phyloP scores from a whole-genome alignment of 768 basidiomycete genomes.

The Suillus subalutaceus region DNA sequence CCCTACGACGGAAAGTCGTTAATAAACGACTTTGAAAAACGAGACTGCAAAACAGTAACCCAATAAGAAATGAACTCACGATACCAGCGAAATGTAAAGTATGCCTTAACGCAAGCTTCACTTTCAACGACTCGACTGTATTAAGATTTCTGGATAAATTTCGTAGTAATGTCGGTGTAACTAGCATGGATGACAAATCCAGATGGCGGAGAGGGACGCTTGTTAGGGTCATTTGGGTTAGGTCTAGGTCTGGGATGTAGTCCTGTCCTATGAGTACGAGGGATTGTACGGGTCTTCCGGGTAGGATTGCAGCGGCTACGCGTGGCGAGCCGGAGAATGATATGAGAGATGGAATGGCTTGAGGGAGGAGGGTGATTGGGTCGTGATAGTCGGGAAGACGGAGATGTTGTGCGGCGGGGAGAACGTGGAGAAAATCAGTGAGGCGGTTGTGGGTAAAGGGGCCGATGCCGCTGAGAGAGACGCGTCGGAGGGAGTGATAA shows the following conservation, averaged over 20 bases:
- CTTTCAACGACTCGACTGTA: slow-evolving; percentile 51
- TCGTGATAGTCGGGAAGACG: slow-evolving; percentile 49
- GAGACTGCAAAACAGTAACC: slow-evolving; percentile 12
- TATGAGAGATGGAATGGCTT: slow-evolving; percentile 49
- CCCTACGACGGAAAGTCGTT: slow-evolving; percentile 39
- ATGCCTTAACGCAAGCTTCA: slow-evolving; percentile 63
- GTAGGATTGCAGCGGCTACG: slow-evolving; percentile 61
- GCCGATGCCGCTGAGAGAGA: slow-evolving; percentile 45
- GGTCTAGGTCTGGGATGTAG: slow-evolving; percentile 54
- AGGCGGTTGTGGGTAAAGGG: slow-evolving; percentile 42
- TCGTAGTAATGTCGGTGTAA: slow-evolving; percentile 57
- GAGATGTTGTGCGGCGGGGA: slow-evolving; percentile 47
- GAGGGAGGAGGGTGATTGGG: slow-evolving; percentile 42
- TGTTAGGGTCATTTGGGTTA: slow-evolving; percentile 51
- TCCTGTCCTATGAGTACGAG: slow-evolving; percentile 62
- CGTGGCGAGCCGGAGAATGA: slow-evolving; percentile 63
- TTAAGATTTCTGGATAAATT: slow-evolving; percentile 56
- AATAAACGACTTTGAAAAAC: slow-evolving; percentile 1
- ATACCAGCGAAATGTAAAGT: slow-evolving; percentile 69
- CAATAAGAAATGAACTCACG: slow-evolving; percentile 45
- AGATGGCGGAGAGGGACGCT: slow-evolving; percentile 52
- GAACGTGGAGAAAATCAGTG: slow-evolving; percentile 44
- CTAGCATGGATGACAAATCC: slow-evolving; percentile 62
- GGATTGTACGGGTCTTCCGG: slow-evolving; percentile 59
- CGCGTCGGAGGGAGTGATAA: slow-evolving; percentile 44